Percentiles rank a stretch among this genome's conserved stretches.
These are phyloP conservation scores for Chimonanthus salicifolius DNA, from an alignment of 164 flowering plant genomes.

Conservation along the genomic window DNA sequence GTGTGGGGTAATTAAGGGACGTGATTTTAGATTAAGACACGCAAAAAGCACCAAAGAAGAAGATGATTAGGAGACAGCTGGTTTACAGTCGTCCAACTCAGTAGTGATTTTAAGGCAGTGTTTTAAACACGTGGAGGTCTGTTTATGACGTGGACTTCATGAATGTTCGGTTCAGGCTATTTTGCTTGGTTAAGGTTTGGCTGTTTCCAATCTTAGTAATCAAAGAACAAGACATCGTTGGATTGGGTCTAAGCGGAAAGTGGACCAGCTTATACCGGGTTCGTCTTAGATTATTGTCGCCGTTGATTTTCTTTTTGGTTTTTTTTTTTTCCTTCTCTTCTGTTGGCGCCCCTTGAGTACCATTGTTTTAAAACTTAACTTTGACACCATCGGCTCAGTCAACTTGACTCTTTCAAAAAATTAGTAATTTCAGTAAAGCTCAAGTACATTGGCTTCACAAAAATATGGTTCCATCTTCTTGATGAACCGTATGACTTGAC, in stretches of 20 bases:
- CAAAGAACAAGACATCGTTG: not conserved
- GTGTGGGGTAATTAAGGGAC: not conserved
- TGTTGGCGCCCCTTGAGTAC: no score
- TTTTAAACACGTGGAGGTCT: not conserved
- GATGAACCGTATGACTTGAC: no score
- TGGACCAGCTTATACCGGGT: not conserved
- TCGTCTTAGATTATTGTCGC: not conserved
- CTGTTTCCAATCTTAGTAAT: not conserved
- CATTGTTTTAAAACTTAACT: no score
- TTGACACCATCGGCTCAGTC: no score
- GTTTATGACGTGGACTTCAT: not conserved
- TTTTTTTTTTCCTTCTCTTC: no score
- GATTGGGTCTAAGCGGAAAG: no score
- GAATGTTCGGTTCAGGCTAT: no score
- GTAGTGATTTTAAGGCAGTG: not conserved
- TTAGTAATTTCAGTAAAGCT: no score
- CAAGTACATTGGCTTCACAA: no score
- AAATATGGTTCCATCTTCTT: no score
- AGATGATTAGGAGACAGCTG: not conserved
- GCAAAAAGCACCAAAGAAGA: not conserved
- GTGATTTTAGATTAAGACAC: not conserved
- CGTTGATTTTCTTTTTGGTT: not conserved
- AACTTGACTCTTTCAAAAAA: no score
- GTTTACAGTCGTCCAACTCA: no score
- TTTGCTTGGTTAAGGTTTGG: not conserved